A percentile compares a stretch with the other conserved stretches of the same genome.
phyloP scores from a whole-genome alignment of 2,329 filamentous ascomycete genomes.

The Tricladium varicosporioides region DNA sequence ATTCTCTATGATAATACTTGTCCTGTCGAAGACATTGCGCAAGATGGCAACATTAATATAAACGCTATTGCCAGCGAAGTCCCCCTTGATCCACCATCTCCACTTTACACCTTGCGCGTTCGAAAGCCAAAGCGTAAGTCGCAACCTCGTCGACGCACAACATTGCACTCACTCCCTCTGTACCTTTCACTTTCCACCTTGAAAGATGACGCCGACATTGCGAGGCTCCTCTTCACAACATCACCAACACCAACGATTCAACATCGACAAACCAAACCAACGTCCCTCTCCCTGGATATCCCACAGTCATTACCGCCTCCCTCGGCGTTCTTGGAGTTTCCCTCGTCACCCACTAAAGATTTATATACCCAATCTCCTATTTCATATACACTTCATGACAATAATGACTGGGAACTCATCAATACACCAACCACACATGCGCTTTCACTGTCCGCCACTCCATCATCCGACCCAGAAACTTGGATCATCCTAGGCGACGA shows the following conservation, averaged over 20 bases:
- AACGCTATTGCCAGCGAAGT: constrained; percentile 16
- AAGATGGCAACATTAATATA: constrained; percentile 13
- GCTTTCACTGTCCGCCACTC: constrained; percentile 6
- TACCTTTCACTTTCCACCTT: constrained; percentile 22
- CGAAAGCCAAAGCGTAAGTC: constrained; percentile 17
- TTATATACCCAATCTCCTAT: constrained; percentile 2
- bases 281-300: constrained; percentile 13
- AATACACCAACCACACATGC: constrained; percentile 9
- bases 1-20: constrained; percentile 21
- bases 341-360: background rate
- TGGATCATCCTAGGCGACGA: constrained; percentile 32
- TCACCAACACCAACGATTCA: constrained; percentile 19
- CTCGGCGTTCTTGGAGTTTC: constrained; percentile 11
- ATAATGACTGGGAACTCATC: constrained; percentile 28
- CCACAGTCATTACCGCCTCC: constrained; percentile 28
- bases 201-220: constrained; percentile 22
- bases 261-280: constrained; percentile 16
- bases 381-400: constrained; percentile 8
- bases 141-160: constrained; percentile 15
- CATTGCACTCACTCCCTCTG: constrained; percentile 17
- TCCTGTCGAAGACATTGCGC: constrained; percentile 11
- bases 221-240: constrained; percentile 11
- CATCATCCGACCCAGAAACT: constrained; percentile 26
- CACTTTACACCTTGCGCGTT: constrained; percentile 21
- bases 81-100: constrained; percentile 17